Evolutionary conservation across 163 green algal species (phyloP).

Genomic region (Scenedesmus sp.): DNA sequence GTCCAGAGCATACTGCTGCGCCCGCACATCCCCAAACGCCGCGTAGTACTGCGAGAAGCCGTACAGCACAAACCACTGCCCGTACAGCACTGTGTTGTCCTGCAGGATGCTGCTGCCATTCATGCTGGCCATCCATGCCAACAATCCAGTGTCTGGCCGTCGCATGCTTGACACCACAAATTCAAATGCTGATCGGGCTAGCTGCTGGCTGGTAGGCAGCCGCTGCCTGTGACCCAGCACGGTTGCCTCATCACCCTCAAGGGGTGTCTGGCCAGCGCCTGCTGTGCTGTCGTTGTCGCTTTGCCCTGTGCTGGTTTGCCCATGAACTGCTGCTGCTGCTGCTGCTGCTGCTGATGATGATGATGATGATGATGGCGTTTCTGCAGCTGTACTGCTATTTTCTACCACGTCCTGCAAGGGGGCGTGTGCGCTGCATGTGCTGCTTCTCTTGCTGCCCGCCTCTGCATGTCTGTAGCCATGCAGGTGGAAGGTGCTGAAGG

Average conservation of each 20-base stretch:
- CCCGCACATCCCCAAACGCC: not conserved
- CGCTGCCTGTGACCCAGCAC: not conserved
- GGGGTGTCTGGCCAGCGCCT: not conserved
- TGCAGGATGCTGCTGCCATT: not conserved
- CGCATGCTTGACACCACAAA: constrained; percentile 5
- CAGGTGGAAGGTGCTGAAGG: constrained; percentile 26
- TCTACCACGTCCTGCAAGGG: not conserved
- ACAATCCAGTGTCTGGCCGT: not conserved
- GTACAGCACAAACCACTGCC: constrained; percentile 46
- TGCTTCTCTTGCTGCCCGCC: not conserved
- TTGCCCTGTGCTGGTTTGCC: not conserved
- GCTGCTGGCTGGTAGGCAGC: not conserved
- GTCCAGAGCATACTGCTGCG: constrained; percentile 6
- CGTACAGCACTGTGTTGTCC: constrained; percentile 4
- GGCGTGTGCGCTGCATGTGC: not conserved
- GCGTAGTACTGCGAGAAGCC: constrained; percentile 1
- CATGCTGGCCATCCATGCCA: not conserved
- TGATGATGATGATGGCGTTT: not conserved
- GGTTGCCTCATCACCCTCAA: not conserved
- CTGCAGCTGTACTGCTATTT: not conserved
- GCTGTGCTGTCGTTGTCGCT: not conserved
- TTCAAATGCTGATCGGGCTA: constrained; percentile 13
- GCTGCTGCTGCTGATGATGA: not conserved
- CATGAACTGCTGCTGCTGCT: not conserved
- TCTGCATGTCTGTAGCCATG: constrained; percentile 8